Evolutionary conservation across 208 protist species (phyloP).

Genomic region (Trypanosoma cruzi): DNA sequence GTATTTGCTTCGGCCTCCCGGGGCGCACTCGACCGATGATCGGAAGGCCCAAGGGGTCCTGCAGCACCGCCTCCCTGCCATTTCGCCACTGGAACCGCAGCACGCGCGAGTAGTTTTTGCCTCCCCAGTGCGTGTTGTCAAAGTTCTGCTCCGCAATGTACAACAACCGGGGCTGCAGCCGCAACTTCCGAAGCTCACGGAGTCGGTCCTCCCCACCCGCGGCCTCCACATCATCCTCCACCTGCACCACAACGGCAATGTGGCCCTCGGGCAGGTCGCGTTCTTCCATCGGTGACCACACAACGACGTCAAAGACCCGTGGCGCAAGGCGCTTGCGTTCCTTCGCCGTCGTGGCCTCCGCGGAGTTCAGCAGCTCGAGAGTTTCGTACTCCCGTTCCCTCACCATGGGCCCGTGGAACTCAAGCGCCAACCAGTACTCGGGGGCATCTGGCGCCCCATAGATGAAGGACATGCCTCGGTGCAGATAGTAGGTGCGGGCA

Average conservation of each 20-base stretch:
- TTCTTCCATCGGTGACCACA: slow-evolving; percentile 30
- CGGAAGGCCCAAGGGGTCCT: slow-evolving; percentile 35
- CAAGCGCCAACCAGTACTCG: no score
- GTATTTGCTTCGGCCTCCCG: no score
- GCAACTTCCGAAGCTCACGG: slow-evolving; percentile 31
- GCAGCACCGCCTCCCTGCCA: slow-evolving; percentile 23
- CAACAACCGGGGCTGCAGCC: slow-evolving; percentile 50
- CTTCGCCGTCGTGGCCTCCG: slow-evolving; percentile 34
- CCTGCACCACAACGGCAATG: slow-evolving; percentile 56
- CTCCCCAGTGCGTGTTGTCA: slow-evolving; percentile 48
- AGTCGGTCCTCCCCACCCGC: slow-evolving; percentile 41
- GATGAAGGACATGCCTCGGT: no score
- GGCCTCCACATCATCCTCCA: slow-evolving; percentile 52
- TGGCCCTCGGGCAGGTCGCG: slow-evolving; percentile 33
- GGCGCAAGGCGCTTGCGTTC: slow-evolving; percentile 49
- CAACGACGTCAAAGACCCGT: slow-evolving; percentile 41
- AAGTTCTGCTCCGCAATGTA: slow-evolving; percentile 80
- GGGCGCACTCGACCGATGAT: no score
- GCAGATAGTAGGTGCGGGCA: no score
- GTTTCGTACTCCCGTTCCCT: no score
- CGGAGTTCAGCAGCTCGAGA: no score
- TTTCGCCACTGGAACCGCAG: slow-evolving; percentile 47
- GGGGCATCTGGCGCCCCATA: no score
- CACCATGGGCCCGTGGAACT: no score
- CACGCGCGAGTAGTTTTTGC: slow-evolving; percentile 60